phyloP scores from a whole-genome alignment of 495 filamentous ascomycete species.

The Penicillium angulare region DNA sequence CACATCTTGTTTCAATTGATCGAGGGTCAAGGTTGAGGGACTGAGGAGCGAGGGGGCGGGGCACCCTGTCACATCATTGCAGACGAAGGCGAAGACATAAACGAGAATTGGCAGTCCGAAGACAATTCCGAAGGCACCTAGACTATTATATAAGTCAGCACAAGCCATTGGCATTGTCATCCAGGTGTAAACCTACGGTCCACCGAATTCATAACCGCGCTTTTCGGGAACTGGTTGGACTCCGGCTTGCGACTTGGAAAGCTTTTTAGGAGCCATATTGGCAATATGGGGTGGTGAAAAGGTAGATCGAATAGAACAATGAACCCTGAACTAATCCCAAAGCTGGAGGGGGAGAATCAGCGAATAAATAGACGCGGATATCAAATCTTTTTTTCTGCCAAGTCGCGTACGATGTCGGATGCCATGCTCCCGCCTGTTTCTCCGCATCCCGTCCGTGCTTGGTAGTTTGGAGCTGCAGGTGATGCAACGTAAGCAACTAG shows the following conservation, averaged over 20 bases:
- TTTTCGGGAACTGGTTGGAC: constrained; percentile 45
- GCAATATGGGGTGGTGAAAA: not conserved
- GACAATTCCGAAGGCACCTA: constrained; percentile 70
- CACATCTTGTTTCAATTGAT: constrained; percentile 69
- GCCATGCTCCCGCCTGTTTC: constrained; percentile 11
- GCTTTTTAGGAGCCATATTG: constrained; percentile 33
- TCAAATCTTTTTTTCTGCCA: not conserved
- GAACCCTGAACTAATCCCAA: constrained; percentile 1
- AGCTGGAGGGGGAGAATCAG: not conserved
- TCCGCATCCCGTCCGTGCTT: too few relatives aligned
- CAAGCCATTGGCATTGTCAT: not conserved
- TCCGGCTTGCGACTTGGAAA: constrained; percentile 11
- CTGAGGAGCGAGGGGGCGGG: constrained; percentile 81
- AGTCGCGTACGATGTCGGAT: constrained; percentile 26
- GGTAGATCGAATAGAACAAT: not conserved
- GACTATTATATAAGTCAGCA: constrained; percentile 47
- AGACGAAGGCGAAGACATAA: constrained; percentile 76
- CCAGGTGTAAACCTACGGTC: constrained; percentile 66
- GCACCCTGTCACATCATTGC: constrained; percentile 91
- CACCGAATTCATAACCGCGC: constrained; percentile 77
- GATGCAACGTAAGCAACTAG: constrained; percentile 23
- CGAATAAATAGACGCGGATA: constrained; percentile 9
- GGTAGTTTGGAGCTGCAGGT: too few relatives aligned
- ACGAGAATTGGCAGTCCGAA: constrained; percentile 73
- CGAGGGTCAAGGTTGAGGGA: constrained; percentile 67